Evolutionary conservation across 352 stramenopile species (phyloP), one percentile per base, ranked within the genome.

Genomic region (Phytophthora fragariae): DNA sequence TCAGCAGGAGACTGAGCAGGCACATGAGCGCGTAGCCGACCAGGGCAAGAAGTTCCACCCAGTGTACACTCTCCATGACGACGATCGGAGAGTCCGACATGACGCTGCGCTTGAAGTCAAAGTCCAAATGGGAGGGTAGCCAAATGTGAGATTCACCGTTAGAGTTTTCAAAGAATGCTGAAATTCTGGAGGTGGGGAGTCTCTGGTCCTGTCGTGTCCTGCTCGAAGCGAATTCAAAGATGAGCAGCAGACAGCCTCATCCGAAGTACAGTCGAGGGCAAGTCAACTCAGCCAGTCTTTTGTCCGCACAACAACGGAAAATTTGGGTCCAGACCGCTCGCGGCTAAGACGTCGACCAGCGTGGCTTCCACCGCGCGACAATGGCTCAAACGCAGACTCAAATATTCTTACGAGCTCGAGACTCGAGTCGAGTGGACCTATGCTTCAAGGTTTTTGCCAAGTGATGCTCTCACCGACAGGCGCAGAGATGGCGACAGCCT

Each of bases 11-110:
- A 62, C 73, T 68, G 19, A 84, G 44, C 8, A 65, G 14, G 39
- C 73, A 74, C 79, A 82, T 86, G 60, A 77, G 8, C 8, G 70
- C 19, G 53, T 85, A 83, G 31, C 65, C 74, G 35, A 79, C 33
- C 5, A 82, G 70, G 24, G 73, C 47, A 17, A 82, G 41, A 21
- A 79, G 54, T 24, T 84, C 74, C 6, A 69, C 57, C 65, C 59
- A 74, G 12, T 57, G 39, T 11, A 73, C 58, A 5, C 50, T n/a
- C 1, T 56, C 35, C 58, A 61, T 31, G 55, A 56, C 47, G 50
- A 62, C 52, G 55, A 62, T 47, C 17, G 12, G 60, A 17, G n/a
- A 12, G 15, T 62, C 35, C n/a, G 9, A 35, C 57, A 52, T 57
- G 8, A 12, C 19, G 35, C 19, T 53, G 41, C 14, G 17, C 8